Evolutionary conservation across 352 stramenopile species (phyloP), one percentile per base, ranked within the genome.

Genomic region (Pythium phragmitis): DNA sequence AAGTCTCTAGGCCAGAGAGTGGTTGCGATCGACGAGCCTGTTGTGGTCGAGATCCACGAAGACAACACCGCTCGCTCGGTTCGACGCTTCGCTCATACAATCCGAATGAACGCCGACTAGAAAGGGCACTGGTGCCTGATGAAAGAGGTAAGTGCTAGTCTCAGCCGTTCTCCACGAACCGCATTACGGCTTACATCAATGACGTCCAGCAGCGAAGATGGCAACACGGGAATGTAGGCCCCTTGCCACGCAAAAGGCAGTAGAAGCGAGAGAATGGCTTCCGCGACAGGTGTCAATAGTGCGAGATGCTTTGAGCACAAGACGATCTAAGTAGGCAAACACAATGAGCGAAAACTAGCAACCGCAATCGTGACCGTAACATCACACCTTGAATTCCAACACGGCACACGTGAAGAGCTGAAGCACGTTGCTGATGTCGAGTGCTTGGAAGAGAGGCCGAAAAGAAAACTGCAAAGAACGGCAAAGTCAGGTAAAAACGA

Each of bases 31-130:
- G 0, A 65, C 60, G 21, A 66, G 89, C 81, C 82, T 75, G 60
- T 98, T 97, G 51, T 93, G 81, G 68, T 99, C 95, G 14, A 98
- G 66, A 79, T 98, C 94, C 1, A 99, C 91, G 51, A 98, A 98
- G 6, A 98, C 80, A 7, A 98, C 91, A 9, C 88, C 91, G 12
- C 66, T 80, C 1, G 92, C 84, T 72, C 85, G 74, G 30, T 71
- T 64, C n/a, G 73, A 72, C 11, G 79, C 71, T 56, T 82, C 73
- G 17, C 84, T 89, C 33, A 96, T 68, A 57, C 77, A 93, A 53
- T 94, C 80, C 1, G 85, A 85, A 60, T 98, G 82, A 11, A 97
- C 80, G 3, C 96, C 96, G 26, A 98, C 83, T 0, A 99, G 59
- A 65, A 98, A 98, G 3, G 96, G 96, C 37, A 98, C 92, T 4